Base-by-base conservation (phyloP, 2,329 filamentous ascomycete species). In the Alternaria novae-zelandiae region DNA sequence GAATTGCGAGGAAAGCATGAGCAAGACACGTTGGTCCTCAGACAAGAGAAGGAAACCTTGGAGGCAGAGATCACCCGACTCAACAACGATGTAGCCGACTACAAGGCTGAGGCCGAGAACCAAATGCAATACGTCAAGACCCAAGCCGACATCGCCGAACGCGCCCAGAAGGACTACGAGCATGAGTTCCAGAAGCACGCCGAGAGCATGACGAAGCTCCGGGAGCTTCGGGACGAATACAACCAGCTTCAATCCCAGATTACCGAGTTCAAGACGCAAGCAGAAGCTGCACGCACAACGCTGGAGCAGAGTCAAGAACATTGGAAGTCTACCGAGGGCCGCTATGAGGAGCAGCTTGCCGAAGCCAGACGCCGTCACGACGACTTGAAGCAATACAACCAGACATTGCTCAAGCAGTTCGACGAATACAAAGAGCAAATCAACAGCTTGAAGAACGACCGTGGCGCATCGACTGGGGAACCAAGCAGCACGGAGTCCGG, bases 81-180 rank as follows among this genome's bases (percentile, higher is more conserved):
- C 26, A 96, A 92, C 78, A 93, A 96, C 51, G 91, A 97, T 70
- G 91, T 91, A 61, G 91, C 94, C 69, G 88, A 91, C 57, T 90
- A 95, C 77, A 86, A 89, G 64, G 91, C 93, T 64, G 90, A 94
- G 54, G 90, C 93, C 30, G 90, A 92, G 69, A 93, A 91, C 76
- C 92, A 97, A 76, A 93, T 96, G 76, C 91, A 97, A 72, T 94
- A 98, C 73, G 88, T 98, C 45, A 94, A 96, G 65, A 90, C 93
- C 0, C 96, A 99, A 79, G 94, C 95, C 26, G 92, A 96, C 47
- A 98, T 99, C 74, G 94, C 96, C 3, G 90, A 93, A 57, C 92
- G 93, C 78, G 94, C 96, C 4, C 96, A 99, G 78, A 91, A 97
- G 76, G 94, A 96, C 70, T 99, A 99, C 76, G 96, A 99, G 79